Base-by-base conservation (phyloP, 768 basidiomycete genomes). In the Lactifluus piperatus region DNA sequence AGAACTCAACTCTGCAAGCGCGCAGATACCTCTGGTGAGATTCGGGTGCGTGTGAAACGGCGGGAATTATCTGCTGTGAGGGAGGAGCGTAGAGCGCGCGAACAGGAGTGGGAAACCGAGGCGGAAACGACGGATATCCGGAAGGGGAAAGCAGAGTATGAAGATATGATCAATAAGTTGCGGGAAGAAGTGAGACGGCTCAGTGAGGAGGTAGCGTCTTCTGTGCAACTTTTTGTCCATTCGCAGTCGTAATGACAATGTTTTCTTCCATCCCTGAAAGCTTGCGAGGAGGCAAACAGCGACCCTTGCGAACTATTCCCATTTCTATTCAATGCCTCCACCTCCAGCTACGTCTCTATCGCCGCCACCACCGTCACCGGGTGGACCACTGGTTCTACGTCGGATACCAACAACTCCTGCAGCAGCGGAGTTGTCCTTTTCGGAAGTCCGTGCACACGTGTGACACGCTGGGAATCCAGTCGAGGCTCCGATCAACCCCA, bases 141-240 rank as follows among this genome's bases (percentile, higher is more conserved):
- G 50, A 64, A 66, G 41, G 85, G 83, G 63, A 76, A 76, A 29
- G 74, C 73, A 14, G 70, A 70, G 27, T 85, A 89, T 65, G 85
- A 86, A 66, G 81, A 78, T 56, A 76, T 77, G 51, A 89, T 91
- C 30, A 75, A 71, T 61, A 71, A 74, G 57, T 74, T 91, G 5
- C 86, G 90, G 65, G 79, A 79, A 50, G 89, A 91, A 67, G 81
- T 89, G 37, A 71, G 71, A 43, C 66, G 74, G 43, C 71, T 88
- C 57, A 82, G 76, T 62, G 77, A 79, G 66, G 83, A 85, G 77
- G 84, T 82, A 18, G 51, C 20, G 24, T 20, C 11, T 41, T 8
- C 3, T 16, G 16, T 39, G 69, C 39, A 4, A 2, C 9, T 32
- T 20, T 13, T 2, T 3, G 5, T 20, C 24, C n/a, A n/a, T 11